Evolutionary conservation across 139 green algal genomes (phyloP).

Genomic region (Gonium pectorale): DNA sequence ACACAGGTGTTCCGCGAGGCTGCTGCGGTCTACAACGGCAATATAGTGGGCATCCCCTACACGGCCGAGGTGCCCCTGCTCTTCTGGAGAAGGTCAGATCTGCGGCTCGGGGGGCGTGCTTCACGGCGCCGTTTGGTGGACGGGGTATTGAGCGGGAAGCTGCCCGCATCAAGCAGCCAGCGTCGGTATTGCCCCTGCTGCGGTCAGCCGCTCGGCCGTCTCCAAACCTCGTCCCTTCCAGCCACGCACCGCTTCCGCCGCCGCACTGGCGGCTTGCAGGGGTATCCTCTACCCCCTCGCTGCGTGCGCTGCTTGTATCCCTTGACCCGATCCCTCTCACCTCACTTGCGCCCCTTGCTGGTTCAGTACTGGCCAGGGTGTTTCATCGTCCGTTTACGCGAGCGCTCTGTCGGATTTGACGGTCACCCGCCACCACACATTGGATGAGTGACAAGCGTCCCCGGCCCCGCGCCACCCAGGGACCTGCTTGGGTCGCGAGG

Average conservation of each 20-base stretch:
- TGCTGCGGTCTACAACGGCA: conserved; percentile 26
- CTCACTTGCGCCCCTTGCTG: not conserved
- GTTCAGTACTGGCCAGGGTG: not conserved
- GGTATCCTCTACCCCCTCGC: too few relatives aligned
- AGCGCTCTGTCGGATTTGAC: too few relatives aligned
- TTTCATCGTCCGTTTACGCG: not conserved
- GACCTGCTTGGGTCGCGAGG: not conserved
- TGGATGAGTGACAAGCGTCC: too few relatives aligned
- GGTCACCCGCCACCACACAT: too few relatives aligned
- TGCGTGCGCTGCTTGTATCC: too few relatives aligned
- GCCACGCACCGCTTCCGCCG: too few relatives aligned
- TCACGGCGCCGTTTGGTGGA: not conserved
- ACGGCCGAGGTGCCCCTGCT: conserved; percentile 23
- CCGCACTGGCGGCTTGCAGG: too few relatives aligned
- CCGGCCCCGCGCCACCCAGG: not conserved
- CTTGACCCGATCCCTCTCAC: not conserved
- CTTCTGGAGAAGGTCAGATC: not conserved
- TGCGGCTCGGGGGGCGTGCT: not conserved
- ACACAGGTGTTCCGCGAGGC: conserved; percentile 7
- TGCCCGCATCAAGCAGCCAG: too few relatives aligned
- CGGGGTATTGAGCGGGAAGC: too few relatives aligned
- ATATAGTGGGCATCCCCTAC: conserved; percentile 22
- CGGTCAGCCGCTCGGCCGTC: too few relatives aligned
- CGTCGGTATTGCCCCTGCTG: too few relatives aligned
- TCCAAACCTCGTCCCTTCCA: too few relatives aligned